phyloP scores from a whole-genome alignment of 352 stramenopile genomes.

The Pythium aquatile region DNA sequence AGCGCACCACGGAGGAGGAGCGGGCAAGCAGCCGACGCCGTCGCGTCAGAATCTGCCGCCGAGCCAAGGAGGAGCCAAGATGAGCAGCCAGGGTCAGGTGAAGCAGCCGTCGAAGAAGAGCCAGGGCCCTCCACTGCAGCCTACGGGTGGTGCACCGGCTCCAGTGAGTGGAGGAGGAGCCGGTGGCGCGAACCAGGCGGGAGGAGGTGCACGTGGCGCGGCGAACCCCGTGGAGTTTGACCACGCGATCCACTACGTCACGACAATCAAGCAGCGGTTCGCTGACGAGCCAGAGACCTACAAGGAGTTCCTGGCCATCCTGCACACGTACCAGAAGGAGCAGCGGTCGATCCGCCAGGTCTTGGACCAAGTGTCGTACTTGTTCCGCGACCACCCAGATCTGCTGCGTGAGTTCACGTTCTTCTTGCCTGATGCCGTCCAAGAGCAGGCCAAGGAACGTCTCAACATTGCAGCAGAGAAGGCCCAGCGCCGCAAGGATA shows the following conservation, averaged over 20 bases:
- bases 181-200: constrained; percentile 1
- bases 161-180: not conserved
- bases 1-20: constrained; percentile 22
- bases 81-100: constrained; percentile 33
- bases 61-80: constrained; percentile 30
- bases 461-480: constrained; percentile 95
- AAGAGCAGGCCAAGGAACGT: constrained; percentile 96
- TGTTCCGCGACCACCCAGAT: constrained; percentile 99
- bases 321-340: constrained; percentile 99
- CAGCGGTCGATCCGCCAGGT: constrained; percentile 97
- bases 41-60: constrained; percentile 50
- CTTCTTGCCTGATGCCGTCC: constrained; percentile 98
- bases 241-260: constrained; percentile 99
- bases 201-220: constrained; percentile 32
- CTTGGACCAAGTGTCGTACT: constrained; percentile 96
- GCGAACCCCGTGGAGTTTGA: constrained; percentile 97
- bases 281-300: constrained; percentile 97
- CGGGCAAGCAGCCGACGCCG: constrained; percentile 41
- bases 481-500: constrained; percentile 87
- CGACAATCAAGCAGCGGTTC: constrained; percentile 99
- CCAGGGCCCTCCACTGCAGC: constrained; percentile 29
- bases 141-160: not conserved
- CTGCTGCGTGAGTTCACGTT: constrained; percentile 99
- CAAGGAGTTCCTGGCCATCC: constrained; percentile 99
- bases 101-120: constrained; percentile 59